Evolutionary conservation across 2,329 filamentous ascomycete genomes (phyloP).

Genomic region (Aspergillus alliaceus): DNA sequence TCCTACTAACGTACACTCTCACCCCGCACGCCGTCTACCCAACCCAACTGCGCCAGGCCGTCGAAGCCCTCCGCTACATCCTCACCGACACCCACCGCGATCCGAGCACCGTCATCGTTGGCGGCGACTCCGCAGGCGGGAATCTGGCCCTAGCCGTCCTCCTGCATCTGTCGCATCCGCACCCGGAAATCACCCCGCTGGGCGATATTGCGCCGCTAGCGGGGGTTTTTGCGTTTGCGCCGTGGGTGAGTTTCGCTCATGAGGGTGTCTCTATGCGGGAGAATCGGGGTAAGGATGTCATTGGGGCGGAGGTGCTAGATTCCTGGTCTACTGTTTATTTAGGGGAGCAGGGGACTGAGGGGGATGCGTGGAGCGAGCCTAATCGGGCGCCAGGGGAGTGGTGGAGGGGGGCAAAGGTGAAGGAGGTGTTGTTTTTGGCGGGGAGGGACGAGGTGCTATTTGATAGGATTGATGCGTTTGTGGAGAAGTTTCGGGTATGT

Average conservation of each 20-base stretch:
- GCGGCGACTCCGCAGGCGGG: slow-evolving; percentile 43
- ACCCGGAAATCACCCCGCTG: slow-evolving; percentile 49
- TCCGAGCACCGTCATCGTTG: slow-evolving; percentile 36
- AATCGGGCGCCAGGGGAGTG: slow-evolving; percentile 48
- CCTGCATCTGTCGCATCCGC: slow-evolving; percentile 51
- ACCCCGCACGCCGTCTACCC: slow-evolving; percentile 43
- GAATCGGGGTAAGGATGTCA: slow-evolving; percentile 53
- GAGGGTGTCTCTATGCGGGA: slow-evolving; percentile 40
- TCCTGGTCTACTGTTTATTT: slow-evolving; percentile 51
- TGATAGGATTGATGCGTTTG: slow-evolving; percentile 31
- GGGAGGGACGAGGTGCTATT: slow-evolving; percentile 57
- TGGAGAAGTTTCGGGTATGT: slow-evolving; percentile 32
- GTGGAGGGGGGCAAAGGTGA: slow-evolving; percentile 52
- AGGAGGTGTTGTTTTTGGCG: slow-evolving; percentile 52
- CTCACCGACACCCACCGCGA: slow-evolving; percentile 30
- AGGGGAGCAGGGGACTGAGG: slow-evolving; percentile 25
- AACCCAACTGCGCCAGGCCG: slow-evolving; percentile 38
- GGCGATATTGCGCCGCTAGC: slow-evolving; percentile 37
- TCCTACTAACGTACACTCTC: slow-evolving; percentile 57
- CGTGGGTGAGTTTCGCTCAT: slow-evolving; percentile 55
- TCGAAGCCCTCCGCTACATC: slow-evolving; percentile 40
- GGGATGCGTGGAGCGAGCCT: slow-evolving; percentile 55
- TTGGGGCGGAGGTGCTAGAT: slow-evolving; percentile 36
- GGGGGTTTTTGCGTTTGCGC: slow-evolving; percentile 53
- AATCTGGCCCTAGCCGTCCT: slow-evolving; percentile 37